Base-by-base conservation (phyloP, 2,329 filamentous ascomycete species). In the Botrytis elliptica region DNA sequence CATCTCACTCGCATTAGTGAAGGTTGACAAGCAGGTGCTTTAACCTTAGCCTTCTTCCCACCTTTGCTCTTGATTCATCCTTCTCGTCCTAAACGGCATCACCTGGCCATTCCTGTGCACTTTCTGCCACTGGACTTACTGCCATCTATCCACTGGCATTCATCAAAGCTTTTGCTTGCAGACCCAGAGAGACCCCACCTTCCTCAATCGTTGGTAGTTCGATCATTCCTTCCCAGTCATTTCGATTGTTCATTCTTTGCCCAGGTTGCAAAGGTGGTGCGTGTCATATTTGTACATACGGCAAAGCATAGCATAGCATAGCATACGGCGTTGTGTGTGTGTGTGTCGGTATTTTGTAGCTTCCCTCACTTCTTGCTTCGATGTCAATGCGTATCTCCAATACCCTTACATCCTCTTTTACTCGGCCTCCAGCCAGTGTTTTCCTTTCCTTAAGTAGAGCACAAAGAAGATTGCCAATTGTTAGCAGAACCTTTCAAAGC, bases 311-410 rank as follows among this genome's bases (percentile, higher is more conserved):
- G 18, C 42, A 46, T 1, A 65, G 25, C 42, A 66, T n/a, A 38
- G 44, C 44, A 67, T 40, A 55, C 46, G 65, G 46, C 49, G 63
- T 66, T 25, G 42, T 66, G 42, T 66, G n/a, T 29, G 38, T 36
- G 2, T 20, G 44, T 64, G 46, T 22, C 10, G 14, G 49, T 52
- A 14, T 29, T 46, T 63, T 38, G 20, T 63, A 36, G 59, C 59
- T 62, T 29, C 33, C 36, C 65, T 68, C 62, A 65, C 38, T 59
- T 67, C 55, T 40, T 52, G 33, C 57, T 75, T 42, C 55, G 18
- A 36, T 65, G 75, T 75, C 78, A 78, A 81, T 81, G 79, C 79
- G 78, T 79, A 72, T 78, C 75, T 74, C 78, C 55, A 78, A 74
- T 67, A 77, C 75, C 69, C 70, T 78, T 75, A 71, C 78, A 60